Conservation (phyloP, 306 rosid genomes). For the Castanea mollissima region DNA sequence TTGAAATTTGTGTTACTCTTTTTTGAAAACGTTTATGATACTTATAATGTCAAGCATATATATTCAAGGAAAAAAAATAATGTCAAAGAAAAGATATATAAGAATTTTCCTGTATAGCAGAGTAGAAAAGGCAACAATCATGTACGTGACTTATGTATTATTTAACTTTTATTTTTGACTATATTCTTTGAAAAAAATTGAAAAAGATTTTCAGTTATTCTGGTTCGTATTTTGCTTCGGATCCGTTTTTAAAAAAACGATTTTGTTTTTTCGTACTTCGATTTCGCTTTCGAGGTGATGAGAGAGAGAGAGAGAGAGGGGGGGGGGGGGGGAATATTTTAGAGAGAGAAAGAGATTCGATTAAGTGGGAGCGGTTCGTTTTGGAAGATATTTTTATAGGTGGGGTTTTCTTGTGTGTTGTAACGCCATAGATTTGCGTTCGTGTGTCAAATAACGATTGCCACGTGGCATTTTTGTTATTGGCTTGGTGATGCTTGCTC, state of each 20-base stretch:
- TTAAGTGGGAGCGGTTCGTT: conserved; percentile 34
- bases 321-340: conserved; percentile 2
- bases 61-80: too few relatives aligned
- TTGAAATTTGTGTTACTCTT: too few relatives aligned
- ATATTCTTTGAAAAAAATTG: too few relatives aligned
- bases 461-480: conserved; percentile 18
- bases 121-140: too few relatives aligned
- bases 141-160: too few relatives aligned
- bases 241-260: conserved; percentile 61
- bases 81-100: too few relatives aligned
- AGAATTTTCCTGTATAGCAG: too few relatives aligned
- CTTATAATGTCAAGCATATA: too few relatives aligned
- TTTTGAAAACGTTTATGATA: too few relatives aligned
- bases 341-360: conserved; percentile 46
- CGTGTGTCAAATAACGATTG: not conserved
- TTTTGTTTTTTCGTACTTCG: conserved; percentile 40
- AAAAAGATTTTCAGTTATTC: conserved; percentile 64
- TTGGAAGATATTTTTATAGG: conserved; percentile 44
- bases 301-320: conserved; percentile 25
- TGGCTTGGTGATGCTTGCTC: not conserved
- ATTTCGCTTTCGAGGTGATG: conserved; percentile 50
- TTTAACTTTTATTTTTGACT: too few relatives aligned
- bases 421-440: conserved; percentile 2
- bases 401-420: conserved; percentile 25
- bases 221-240: conserved; percentile 51